Conservation (phyloP, 805 yeast species). For the Saturnispora kantuleensis region DNA sequence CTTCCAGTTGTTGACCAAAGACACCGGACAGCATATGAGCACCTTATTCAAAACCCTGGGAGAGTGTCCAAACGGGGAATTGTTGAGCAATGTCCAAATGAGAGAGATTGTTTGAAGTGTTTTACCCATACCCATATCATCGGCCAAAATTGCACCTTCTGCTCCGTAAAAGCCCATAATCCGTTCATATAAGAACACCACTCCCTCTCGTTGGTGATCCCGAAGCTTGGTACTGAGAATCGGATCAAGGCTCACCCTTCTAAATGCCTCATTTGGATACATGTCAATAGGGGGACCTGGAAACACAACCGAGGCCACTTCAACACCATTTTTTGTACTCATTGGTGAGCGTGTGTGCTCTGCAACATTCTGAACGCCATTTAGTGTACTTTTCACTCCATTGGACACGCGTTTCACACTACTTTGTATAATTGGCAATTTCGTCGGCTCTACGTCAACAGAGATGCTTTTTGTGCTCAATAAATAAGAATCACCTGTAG, state of each 20-base stretch:
- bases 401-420: too few species aligned
- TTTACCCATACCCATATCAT: constrained; percentile 95
- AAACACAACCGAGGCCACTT: constrained; percentile 32
- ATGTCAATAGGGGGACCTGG: constrained; percentile 17
- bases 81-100: constrained; percentile 24
- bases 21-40: constrained; percentile 84
- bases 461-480: too few species aligned
- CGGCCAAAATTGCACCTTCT: constrained; percentile 79
- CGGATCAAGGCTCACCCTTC: constrained; percentile 52
- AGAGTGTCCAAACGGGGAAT: constrained; percentile 7
- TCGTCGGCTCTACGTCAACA: too few species aligned
- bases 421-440: background rate
- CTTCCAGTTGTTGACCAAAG: constrained; percentile 81
- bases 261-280: constrained; percentile 14
- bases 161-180: constrained; percentile 56
- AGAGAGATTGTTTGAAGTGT: constrained; percentile 78
- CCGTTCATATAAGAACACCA: constrained; percentile 71
- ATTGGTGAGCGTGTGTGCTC: background rate
- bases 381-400: background rate
- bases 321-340: background rate
- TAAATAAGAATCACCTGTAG: too few species aligned
- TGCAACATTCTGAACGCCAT: background rate
- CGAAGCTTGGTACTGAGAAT: constrained; percentile 44
- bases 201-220: constrained; percentile 82
- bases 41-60: constrained; percentile 40